Conservation (phyloP, 2,329 filamentous ascomycete genomes). For the Arthrobotrys sphaeroides region DNA sequence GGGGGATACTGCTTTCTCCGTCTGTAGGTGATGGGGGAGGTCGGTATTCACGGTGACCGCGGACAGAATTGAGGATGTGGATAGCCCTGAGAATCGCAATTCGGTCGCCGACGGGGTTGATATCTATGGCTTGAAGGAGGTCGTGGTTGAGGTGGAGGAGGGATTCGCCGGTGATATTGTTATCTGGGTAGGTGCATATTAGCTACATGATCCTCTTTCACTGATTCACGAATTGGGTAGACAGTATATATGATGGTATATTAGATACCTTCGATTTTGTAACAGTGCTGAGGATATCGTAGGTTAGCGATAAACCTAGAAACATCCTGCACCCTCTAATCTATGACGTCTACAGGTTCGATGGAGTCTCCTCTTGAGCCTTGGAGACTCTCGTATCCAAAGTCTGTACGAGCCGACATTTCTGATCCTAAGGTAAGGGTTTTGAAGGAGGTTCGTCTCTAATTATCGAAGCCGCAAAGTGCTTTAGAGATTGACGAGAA, state of each 20-base stretch:
- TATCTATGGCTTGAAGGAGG: conserved; percentile 93
- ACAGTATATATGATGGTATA: neutral
- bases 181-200: conserved; percentile 69
- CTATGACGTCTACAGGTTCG: neutral
- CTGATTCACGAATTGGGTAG: too few relatives aligned
- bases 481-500: too few relatives aligned
- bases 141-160: conserved; percentile 88
- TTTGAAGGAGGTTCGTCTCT: too few relatives aligned
- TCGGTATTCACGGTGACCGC: conserved; percentile 67
- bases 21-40: conserved; percentile 69
- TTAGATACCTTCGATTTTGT: neutral
- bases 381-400: neutral
- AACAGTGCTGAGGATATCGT: neutral
- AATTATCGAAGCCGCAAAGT: too few relatives aligned
- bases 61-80: conserved; percentile 93
- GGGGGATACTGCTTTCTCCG: neutral
- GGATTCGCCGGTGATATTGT: conserved; percentile 91
- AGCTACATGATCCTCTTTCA: too few relatives aligned
- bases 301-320: neutral
- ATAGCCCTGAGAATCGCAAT: conserved; percentile 94
- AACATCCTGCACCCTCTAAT: neutral
- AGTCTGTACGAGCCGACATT: neutral
- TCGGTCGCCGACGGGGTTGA: conserved; percentile 89
- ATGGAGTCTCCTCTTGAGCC: neutral
- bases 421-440: too few relatives aligned